Evolutionary conservation across 495 filamentous ascomycete genomes (phyloP), one percentile per base, ranked within the genome.

Genomic region (Pseudoneurospora amorphoporcata): DNA sequence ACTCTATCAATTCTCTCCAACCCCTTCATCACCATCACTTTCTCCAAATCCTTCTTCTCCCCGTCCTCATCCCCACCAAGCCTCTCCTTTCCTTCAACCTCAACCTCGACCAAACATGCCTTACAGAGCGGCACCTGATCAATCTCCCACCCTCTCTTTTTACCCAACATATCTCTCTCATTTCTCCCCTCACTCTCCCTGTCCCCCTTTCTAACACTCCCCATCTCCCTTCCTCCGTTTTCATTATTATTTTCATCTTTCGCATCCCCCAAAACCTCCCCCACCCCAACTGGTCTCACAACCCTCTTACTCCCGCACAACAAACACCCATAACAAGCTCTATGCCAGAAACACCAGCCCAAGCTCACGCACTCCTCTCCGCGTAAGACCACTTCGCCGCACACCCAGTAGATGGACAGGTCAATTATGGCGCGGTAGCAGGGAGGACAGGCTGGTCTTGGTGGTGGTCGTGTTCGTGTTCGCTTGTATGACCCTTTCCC

Each of bases 281-380:
- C 43, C 0, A 77, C 47, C 32, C 35, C 65, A 5, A 69, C 29
- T n/a, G 53, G 53, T 40, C 70, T 65, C 8, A 43, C 74, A 3
- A 80, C 41, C 2, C 74, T 16, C 68, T 73, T 76, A 68, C 70
- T 74, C 42, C 83, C 81, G 70, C 82, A 86, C 19, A 85, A 72
- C 69, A 86, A 72, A 78, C 84, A 86, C 10, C 83, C 83, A 70
- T 83, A 85, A 53, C 84, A 86, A 0, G 69, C 80, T 70, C 78
- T 75, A 68, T 86, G 84, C 84, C 84, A 86, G 71, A 86, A 86
- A 69, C 83, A 83, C 84, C 82, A 86, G 2, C 83, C 84, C 17
- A 85, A 71, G 68, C 81, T 83, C 16, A 86, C 83, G 61, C 82
- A 81, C 47, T 84, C 84, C 8, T 83, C 82, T 8, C 79, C 83